Percentiles rank a stretch among this genome's conserved stretches.
phyloP scores from a whole-genome alignment of 306 rosid species.

The Ormosia emarginata region DNA sequence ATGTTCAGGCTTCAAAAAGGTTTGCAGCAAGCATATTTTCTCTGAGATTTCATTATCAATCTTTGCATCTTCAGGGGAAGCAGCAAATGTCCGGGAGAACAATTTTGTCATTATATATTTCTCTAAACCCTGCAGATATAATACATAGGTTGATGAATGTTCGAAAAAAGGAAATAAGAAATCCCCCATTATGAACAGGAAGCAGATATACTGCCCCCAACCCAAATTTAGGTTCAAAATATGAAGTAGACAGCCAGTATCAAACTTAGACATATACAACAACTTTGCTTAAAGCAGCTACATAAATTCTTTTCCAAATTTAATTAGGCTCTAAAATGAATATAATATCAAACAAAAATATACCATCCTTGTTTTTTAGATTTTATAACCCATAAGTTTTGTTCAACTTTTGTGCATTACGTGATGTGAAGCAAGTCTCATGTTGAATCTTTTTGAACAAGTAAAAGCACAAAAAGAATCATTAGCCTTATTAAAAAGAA shows the following conservation, averaged over 20 bases:
- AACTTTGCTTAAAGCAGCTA: not conserved
- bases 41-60: slow-evolving; percentile 35
- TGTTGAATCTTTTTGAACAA: not conserved
- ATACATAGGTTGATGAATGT: not conserved
- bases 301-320: not conserved
- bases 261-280: not conserved
- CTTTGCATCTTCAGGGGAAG: slow-evolving; percentile 39
- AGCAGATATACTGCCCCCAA: not conserved
- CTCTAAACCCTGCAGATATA: slow-evolving; percentile 42
- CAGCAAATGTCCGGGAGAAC: slow-evolving; percentile 44
- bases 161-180: not conserved
- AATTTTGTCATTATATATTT: slow-evolving; percentile 56
- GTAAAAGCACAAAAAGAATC: not conserved
- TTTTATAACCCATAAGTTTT: not conserved
- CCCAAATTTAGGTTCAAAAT: not conserved
- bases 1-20: slow-evolving; percentile 55
- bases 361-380: not conserved
- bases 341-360: not conserved
- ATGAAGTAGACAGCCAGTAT: not conserved
- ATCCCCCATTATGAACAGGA: not conserved
- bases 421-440: not conserved
- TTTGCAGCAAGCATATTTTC: slow-evolving; percentile 37
- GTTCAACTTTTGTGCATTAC: not conserved
- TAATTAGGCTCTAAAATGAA: not conserved
- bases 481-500: not conserved